Percentiles rank a stretch among this genome's conserved stretches.
phyloP scores from a whole-genome alignment of 352 stramenopile genomes.

The Stramenopiles sp. region DNA sequence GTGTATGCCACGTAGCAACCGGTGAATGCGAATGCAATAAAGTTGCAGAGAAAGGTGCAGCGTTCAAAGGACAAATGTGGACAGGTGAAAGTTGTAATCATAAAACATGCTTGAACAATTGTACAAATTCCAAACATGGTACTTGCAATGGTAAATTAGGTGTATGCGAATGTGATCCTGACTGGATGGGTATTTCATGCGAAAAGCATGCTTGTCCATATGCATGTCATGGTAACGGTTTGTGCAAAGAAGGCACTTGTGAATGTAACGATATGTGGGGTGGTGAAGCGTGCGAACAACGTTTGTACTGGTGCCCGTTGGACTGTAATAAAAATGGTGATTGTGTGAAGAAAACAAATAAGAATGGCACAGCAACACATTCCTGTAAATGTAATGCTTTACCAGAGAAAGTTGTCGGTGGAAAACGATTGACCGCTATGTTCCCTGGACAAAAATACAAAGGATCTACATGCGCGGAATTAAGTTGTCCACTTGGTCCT shows the following conservation, averaged over 20 bases:
- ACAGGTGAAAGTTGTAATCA: neutral
- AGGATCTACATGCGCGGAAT: neutral
- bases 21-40: slow-evolving; percentile 3
- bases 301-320: neutral
- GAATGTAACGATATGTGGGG: neutral
- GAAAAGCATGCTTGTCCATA: slow-evolving; percentile 42
- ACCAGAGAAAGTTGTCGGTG: neutral
- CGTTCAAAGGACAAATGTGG: neutral
- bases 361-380: neutral
- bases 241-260: neutral
- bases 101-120: slow-evolving; percentile 3
- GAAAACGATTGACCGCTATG: neutral
- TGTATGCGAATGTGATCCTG: neutral
- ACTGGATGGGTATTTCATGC: neutral
- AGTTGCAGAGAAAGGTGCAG: neutral
- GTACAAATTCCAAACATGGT: neutral
- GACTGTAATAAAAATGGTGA: neutral
- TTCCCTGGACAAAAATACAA: neutral
- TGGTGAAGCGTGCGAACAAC: neutral
- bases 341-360: neutral
- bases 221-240: slow-evolving; percentile 33
- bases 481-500: neutral
- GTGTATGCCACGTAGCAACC: neutral
- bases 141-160: neutral
- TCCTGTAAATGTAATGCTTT: neutral